Percentiles rank a stretch among this genome's conserved stretches.
phyloP scores from a whole-genome alignment of 192 early-diverging fungal species.

The Coemansia aciculifera region DNA sequence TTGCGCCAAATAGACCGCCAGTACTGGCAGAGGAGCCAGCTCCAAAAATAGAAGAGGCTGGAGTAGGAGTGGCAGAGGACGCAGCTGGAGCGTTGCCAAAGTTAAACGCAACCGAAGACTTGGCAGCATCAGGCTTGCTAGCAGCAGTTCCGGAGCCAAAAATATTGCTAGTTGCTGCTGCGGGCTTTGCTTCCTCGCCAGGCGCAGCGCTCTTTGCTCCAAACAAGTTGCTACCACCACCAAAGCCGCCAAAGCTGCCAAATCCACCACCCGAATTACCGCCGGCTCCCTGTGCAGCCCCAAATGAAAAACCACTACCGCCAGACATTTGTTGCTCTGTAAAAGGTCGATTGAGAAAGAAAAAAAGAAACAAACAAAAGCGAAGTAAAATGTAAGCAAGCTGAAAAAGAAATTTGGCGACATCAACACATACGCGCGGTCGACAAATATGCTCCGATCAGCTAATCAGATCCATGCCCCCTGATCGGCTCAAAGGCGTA shows the following conservation, averaged over 20 bases:
- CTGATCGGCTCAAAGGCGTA: slow-evolving; percentile 73
- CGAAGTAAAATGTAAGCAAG: neutral
- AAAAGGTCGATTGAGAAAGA: neutral
- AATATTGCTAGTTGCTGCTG: neutral
- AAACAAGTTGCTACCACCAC: slow-evolving; percentile 24
- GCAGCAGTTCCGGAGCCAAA: slow-evolving; percentile 6
- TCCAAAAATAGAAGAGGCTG: neutral
- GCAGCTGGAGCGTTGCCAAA: slow-evolving; percentile 7
- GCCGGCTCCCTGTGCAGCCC: slow-evolving; percentile 3
- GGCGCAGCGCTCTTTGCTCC: slow-evolving; percentile 3
- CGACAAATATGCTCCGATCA: neutral
- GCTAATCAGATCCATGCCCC: slow-evolving; percentile 24
- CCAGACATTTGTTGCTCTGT: neutral
- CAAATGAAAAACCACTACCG: slow-evolving; percentile 12
- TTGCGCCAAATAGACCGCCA: slow-evolving; percentile 10
- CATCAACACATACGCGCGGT: neutral
- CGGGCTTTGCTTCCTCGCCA: slow-evolving; percentile 7
- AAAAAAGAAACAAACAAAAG: neutral
- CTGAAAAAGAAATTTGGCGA: neutral
- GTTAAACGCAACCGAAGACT: slow-evolving; percentile 14
- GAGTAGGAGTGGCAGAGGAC: neutral
- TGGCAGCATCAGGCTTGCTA: slow-evolving; percentile 19
- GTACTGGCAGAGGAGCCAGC: neutral
- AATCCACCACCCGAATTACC: slow-evolving; percentile 6
- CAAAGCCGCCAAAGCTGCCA: neutral